Conservation (phyloP, 2,329 filamentous ascomycete species). For the Ophiostoma sp. region DNA sequence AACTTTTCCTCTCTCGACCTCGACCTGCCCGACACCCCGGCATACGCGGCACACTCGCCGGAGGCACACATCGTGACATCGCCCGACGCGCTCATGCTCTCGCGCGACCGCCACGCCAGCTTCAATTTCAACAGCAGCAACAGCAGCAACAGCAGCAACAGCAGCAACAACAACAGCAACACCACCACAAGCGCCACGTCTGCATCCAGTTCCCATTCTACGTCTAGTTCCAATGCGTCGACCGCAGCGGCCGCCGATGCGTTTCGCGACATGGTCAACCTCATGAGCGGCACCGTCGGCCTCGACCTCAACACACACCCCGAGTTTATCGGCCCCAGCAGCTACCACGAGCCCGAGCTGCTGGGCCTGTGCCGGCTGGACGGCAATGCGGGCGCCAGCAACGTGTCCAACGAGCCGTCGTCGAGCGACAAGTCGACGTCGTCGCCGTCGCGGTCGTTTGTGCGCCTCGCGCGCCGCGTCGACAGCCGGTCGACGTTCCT, state of each 20-base stretch:
- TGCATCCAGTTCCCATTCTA: neutral
- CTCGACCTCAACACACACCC: slow-evolving; percentile 54
- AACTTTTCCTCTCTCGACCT: neutral
- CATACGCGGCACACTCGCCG: neutral
- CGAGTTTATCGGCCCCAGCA: slow-evolving; percentile 54
- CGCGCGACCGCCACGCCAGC: neutral
- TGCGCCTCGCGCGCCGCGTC: slow-evolving; percentile 33
- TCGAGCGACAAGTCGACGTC: neutral
- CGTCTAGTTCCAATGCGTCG: neutral
- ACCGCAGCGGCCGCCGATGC: neutral
- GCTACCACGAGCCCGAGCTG: slow-evolving; percentile 52
- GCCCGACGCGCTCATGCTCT: slow-evolving; percentile 10
- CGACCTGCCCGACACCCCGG: slow-evolving; percentile 4
- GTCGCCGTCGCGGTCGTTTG: slow-evolving; percentile 13
- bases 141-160: neutral
- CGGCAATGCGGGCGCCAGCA: slow-evolving; percentile 28
- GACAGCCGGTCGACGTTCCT: slow-evolving; percentile 36
- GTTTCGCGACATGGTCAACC: slow-evolving; percentile 14
- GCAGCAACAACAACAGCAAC: neutral
- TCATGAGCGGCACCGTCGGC: slow-evolving; percentile 13
- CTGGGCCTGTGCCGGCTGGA: slow-evolving; percentile 53
- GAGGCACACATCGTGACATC: neutral
- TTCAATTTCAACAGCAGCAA: neutral
- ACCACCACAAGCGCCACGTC: neutral
- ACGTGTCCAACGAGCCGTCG: neutral